Evolutionary conservation across 345 rosid species (phyloP), one percentile per base, ranked within the genome.

Genomic region (Salix caprea): DNA sequence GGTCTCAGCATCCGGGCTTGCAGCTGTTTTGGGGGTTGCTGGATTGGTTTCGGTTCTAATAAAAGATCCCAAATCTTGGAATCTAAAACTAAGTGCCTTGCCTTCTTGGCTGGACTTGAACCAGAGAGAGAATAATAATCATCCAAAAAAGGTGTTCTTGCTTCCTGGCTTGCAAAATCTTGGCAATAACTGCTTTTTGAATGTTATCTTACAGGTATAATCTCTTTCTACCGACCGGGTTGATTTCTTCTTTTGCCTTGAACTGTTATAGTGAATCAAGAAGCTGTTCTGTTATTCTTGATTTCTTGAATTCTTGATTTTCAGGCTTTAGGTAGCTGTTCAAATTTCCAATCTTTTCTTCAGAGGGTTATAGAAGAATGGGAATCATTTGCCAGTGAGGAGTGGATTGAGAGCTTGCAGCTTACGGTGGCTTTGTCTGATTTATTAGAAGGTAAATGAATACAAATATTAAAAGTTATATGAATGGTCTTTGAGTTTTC

Each of bases 101-200:
- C 52, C 76, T 46, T 46, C 50, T 14, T 46, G 50, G 50, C 18
- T 73, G 86, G 86, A 4, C 15, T 80, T 87, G 14, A 21, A 85
- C 36, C 39, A 60, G 66, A 77, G 44, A 74, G 78, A 74, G 48
- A 42, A 67, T 23, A 13, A 23, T 64, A 28, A 34, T 60, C 60
- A 52, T 58, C 52, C 48, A 21, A 84, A 87, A 42, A 79, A 86
- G 75, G n/a, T 56, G 12, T 65, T 67, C 72, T 75, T 87, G 24
- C 90, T 91, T 2, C 97, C 97, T 44, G 99, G 97, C 19, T 80
- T 93, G 80, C 90, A 83, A 75, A 95, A 95, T 85, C 91, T 86
- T 28, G 97, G 96, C 5, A 93, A 89, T 72, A 93, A 91, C 72
- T 93, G 97, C 83, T 95, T 93, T 80, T 84, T 93, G 77, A 95